Percentiles rank a stretch among this genome's conserved stretches.
phyloP scores from a whole-genome alignment of 2,329 filamentous ascomycete genomes.

The Penicillium sp. region DNA sequence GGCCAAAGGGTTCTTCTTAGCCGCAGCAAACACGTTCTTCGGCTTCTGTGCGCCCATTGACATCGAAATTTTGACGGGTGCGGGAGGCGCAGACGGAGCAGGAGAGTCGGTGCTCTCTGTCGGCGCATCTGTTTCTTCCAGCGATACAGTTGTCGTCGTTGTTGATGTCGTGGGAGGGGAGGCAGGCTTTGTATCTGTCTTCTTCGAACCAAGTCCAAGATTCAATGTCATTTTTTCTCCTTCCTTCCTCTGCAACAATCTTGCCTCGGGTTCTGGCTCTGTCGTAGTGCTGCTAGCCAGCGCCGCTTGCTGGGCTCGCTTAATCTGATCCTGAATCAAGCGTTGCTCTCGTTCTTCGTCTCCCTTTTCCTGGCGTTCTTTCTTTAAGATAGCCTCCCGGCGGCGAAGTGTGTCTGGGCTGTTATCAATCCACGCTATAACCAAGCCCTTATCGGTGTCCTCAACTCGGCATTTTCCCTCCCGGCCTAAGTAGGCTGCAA shows the following conservation, averaged over 20 bases:
- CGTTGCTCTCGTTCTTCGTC: slow-evolving; percentile 87
- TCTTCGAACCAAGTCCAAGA: slow-evolving; percentile 53
- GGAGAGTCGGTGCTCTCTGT: slow-evolving; percentile 19
- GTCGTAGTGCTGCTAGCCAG: slow-evolving; percentile 40
- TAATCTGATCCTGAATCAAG: slow-evolving; percentile 80
- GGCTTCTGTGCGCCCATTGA: slow-evolving; percentile 58
- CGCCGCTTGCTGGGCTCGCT: slow-evolving; percentile 66
- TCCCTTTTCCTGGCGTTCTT: slow-evolving; percentile 83
- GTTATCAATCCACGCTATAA: slow-evolving; percentile 88
- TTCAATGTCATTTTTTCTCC: slow-evolving; percentile 75
- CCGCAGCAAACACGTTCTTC: slow-evolving; percentile 67
- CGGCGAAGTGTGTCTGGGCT: slow-evolving; percentile 79
- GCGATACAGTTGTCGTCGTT: not conserved
- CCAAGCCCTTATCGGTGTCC: slow-evolving; percentile 79
- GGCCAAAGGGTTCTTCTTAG: slow-evolving; percentile 69
- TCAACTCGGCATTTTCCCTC: slow-evolving; percentile 89
- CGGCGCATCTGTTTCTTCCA: slow-evolving; percentile 19
- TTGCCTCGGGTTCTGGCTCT: slow-evolving; percentile 45
- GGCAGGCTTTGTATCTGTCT: slow-evolving; percentile 25
- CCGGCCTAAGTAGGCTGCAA: slow-evolving; percentile 79
- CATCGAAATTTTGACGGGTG: slow-evolving; percentile 55
- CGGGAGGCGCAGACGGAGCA: slow-evolving; percentile 16
- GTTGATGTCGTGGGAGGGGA: slow-evolving; percentile 15
- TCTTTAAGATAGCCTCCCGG: slow-evolving; percentile 76
- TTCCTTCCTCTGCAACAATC: slow-evolving; percentile 55